Base-by-base conservation (phyloP, 1,284 basidiomycete species). In the Fomitopsis schrenkii region DNA sequence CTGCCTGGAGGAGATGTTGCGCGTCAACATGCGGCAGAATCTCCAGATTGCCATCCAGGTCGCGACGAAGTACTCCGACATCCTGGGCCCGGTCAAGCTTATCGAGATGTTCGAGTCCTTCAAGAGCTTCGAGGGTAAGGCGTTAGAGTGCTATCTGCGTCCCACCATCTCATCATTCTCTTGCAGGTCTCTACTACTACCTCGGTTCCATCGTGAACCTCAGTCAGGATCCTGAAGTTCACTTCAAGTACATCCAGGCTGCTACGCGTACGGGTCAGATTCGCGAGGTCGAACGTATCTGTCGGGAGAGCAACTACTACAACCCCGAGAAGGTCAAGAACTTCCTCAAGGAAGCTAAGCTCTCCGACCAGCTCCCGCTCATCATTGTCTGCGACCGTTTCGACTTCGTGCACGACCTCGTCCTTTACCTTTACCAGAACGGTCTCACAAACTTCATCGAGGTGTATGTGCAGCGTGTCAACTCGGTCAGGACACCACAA, bases 251-350 rank as follows among this genome's bases (percentile, higher is more conserved):
- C 80, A 98, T 99, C 71, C 97, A 99, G 75, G 97, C 97, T 38
- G 97, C 97, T 10, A 98, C 96, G 1, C 90, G 97, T 48, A 99
- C 97, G 22, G 97, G 97, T 50, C 97, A 99, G 75, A 95, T 99
- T 71, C 90, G 97, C 63, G 97, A 99, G 75, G 97, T 99, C 64
- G 97, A 99, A 79, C 94, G 97, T 62, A 97, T 99, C 71, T 97
- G 95, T 75, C 86, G 97, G 65, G 97, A 99, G 81, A 95, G 93
- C 75, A 98, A 99, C 79, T 84, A 83, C 78, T 99, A 99, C 85
- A 97, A 97, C 77, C 94, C 97, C 2, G 97, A 99, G 80, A 99
- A 99, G 79, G 97, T 99, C 83, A 99, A 99, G 84, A 99, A 99
- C 81, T 99, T 98, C 90, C 88, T 99, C 77, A 97, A 96, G 76